phyloP scores from a whole-genome alignment of 2,329 filamentous ascomycete genomes.

The Aspergillus pseudoglaucus region DNA sequence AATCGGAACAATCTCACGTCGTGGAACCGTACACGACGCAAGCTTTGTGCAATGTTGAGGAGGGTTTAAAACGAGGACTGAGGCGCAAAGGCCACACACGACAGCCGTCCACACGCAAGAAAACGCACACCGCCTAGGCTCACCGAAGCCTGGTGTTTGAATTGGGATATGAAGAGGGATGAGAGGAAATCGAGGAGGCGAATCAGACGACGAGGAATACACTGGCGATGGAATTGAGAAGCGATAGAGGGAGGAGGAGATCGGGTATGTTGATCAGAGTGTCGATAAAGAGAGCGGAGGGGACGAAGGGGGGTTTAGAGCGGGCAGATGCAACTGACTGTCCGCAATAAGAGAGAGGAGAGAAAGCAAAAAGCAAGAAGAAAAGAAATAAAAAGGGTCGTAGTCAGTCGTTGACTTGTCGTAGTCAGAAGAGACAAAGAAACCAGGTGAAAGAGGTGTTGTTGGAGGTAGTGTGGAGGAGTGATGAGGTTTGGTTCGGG shows the following conservation, averaged over 20 bases:
- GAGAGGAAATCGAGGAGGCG: no score
- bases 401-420: no score
- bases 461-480: neutral
- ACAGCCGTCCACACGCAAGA: neutral
- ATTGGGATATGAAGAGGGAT: neutral
- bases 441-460: neutral
- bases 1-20: constrained; percentile 27
- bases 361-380: constrained; percentile 4
- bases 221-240: neutral
- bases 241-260: neutral
- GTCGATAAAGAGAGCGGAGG: neutral
- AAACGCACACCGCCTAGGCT: constrained; percentile 1
- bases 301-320: neutral
- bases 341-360: constrained; percentile 1
- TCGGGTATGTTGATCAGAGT: neutral
- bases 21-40: constrained; percentile 31
- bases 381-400: constrained; percentile 4
- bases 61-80: constrained; percentile 8
- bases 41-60: constrained; percentile 18
- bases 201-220: neutral
- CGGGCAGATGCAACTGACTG: no score
- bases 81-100: constrained; percentile 5
- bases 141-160: no score
- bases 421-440: constrained; percentile 3
- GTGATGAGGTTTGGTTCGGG: neutral